Percentiles rank a stretch among this genome's conserved stretches.
phyloP scores from a whole-genome alignment of 306 rosid species.

The Sophora flavescens region DNA sequence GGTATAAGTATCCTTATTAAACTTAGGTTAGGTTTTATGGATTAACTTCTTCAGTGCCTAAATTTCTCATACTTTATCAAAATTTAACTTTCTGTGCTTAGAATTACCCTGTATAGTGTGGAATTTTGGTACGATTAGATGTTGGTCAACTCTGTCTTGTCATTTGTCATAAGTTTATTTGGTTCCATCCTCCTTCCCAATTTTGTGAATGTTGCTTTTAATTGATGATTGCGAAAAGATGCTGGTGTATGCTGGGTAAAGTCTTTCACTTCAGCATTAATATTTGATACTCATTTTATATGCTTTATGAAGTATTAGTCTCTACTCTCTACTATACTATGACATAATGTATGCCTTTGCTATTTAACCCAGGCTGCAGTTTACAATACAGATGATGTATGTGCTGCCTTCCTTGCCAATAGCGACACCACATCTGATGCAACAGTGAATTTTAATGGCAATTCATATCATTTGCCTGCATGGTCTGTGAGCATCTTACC shows the following conservation, averaged over 20 bases:
- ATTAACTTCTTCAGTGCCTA: constrained; percentile 1
- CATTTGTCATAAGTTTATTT: neutral
- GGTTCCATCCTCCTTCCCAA: neutral
- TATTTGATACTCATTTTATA: constrained; percentile 3
- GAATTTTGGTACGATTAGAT: neutral
- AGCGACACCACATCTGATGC: constrained; percentile 65
- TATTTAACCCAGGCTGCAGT: constrained; percentile 70
- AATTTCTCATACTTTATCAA: constrained; percentile 34
- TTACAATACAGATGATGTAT: constrained; percentile 71
- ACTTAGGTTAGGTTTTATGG: neutral
- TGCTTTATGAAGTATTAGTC: constrained; percentile 1
- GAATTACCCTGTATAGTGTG: neutral
- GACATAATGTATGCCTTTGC: constrained; percentile 8
- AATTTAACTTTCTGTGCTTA: constrained; percentile 19
- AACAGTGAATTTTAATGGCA: constrained; percentile 75
- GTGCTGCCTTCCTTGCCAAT: constrained; percentile 93
- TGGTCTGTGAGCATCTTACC: constrained; percentile 99
- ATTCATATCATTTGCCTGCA: constrained; percentile 82
- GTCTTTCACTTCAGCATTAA: constrained; percentile 10
- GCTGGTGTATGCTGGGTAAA: constrained; percentile 4
- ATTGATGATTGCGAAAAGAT: constrained; percentile 11
- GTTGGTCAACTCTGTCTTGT: neutral
- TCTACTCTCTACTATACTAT: constrained; percentile 9
- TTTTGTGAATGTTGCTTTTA: constrained; percentile 4
- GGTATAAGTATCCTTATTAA: constrained; percentile 52